Conservation (phyloP, 164 flowering plant species). For the Protea cynaroides region DNA sequence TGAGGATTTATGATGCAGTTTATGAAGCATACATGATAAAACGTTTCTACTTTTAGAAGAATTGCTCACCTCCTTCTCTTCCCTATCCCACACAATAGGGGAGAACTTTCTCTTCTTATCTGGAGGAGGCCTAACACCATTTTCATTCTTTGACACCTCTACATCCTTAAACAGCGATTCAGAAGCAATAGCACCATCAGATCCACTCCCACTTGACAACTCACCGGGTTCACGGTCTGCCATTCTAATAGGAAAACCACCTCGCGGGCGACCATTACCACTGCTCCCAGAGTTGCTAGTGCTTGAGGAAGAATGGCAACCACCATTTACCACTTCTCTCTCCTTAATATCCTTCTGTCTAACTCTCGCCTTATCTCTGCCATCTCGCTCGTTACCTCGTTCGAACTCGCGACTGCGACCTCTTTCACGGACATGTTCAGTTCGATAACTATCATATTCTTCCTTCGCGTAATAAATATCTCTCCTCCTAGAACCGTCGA, state of each 20-base stretch:
- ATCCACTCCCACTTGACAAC: slow-evolving; percentile 79
- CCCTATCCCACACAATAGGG: slow-evolving; percentile 43
- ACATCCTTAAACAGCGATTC: slow-evolving; percentile 25
- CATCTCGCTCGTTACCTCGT: slow-evolving; percentile 9
- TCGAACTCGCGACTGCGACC: slow-evolving; percentile 15
- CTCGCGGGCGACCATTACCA: slow-evolving; percentile 26
- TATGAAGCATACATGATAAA: slow-evolving; percentile 22
- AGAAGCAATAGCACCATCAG: slow-evolving; percentile 52
- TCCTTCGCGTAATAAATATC: slow-evolving; percentile 31
- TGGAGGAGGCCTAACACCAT: slow-evolving; percentile 28
- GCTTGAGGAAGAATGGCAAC: slow-evolving; percentile 34
- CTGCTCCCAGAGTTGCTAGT: slow-evolving; percentile 45
- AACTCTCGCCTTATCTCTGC: slow-evolving; percentile 18
- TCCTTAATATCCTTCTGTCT: slow-evolving; percentile 28
- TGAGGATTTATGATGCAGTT: slow-evolving; percentile 32
- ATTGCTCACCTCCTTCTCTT: slow-evolving; percentile 19
- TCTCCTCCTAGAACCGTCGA: slow-evolving; percentile 25
- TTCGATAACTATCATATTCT: slow-evolving; percentile 31
- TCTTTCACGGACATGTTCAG: slow-evolving; percentile 20
- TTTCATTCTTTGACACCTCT: slow-evolving; percentile 30
- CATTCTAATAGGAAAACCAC: slow-evolving; percentile 26
- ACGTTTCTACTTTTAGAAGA: slow-evolving; percentile 12
- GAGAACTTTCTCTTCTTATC: slow-evolving; percentile 67
- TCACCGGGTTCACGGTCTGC: slow-evolving; percentile 77
- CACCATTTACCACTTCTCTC: slow-evolving; percentile 37